A percentile compares a stretch with the other conserved stretches of the same genome.
Evolutionary conservation across 2,329 filamentous ascomycete species (phyloP).

Genomic region (Fusarium neocosmosporiellum): DNA sequence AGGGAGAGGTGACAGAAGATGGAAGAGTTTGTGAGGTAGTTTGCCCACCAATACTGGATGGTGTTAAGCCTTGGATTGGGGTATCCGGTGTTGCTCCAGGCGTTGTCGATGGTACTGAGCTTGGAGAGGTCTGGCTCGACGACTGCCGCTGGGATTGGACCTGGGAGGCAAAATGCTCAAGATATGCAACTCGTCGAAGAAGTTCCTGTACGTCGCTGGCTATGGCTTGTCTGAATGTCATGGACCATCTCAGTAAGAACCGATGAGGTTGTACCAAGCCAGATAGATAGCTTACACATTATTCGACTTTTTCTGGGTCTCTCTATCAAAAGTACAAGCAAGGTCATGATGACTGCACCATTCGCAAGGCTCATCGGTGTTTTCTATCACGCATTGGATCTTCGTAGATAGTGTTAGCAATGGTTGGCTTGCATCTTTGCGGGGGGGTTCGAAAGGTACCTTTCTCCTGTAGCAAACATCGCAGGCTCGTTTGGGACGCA

Average conservation of each 20-base stretch:
- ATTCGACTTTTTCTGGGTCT: background rate
- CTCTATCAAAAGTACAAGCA: slow-evolving; percentile 25
- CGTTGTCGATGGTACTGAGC: background rate
- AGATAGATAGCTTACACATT: background rate
- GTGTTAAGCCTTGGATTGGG: no score
- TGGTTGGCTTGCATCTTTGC: background rate
- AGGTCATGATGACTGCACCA: slow-evolving; percentile 30
- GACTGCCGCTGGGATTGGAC: background rate
- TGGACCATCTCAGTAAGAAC: background rate
- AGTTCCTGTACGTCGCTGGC: background rate
- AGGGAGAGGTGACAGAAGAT: background rate
- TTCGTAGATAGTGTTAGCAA: background rate
- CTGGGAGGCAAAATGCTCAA: background rate
- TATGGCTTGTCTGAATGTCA: background rate
- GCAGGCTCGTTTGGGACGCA: slow-evolving; percentile 13
- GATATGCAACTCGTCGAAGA: background rate
- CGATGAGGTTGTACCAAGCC: background rate
- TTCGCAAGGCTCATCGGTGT: slow-evolving; percentile 10
- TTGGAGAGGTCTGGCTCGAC: background rate
- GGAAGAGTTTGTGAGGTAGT: background rate
- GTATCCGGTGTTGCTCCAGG: background rate
- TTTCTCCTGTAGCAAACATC: slow-evolving; percentile 16
- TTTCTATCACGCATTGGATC: slow-evolving; percentile 26
- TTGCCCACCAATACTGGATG: background rate
- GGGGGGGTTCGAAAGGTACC: background rate